Base-by-base conservation (phyloP, 2,329 filamentous ascomycete species). In the Phoma sp. region DNA sequence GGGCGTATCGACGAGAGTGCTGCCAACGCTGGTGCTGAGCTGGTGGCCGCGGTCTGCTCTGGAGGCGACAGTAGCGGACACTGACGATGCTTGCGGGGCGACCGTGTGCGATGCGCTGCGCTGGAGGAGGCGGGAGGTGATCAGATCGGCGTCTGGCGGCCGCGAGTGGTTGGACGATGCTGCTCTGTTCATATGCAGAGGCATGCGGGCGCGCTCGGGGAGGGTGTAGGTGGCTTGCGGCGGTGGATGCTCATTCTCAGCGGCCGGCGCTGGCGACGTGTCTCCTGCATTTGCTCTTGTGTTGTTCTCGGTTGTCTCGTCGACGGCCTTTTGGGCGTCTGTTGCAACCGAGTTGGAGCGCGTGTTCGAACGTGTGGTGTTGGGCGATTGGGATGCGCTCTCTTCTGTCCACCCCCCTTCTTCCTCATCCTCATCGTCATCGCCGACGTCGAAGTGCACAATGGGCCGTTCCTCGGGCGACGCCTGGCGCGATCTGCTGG, bases 81-180 rank as follows among this genome's bases (percentile, higher is more conserved):
- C 82, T 53, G 81, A 77, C 7, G 86, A 87, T 82, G 89, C 88
- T 68, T 87, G 81, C 32, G 86, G 87, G 29, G 87, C 84, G 3
- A 84, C 82, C 57, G 47, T 38, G 57, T 85, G 80, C 5, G 86
- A 86, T 0, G 85, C 82, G 9, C 81, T 85, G 61, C 88, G 83
- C 66, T 88, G 84, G 2, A 92, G 79, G 30, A 91, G 74, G 53
- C 87, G 82, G 25, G 87, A 87, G 6, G 88, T 90, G 45, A 90
- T 82, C 56, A 87, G 84, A 63, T 87, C 84, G 56, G 85, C 87
- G 65, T 87, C 86, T 29, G 76, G 74, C 20, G 72, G 71, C 28
- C 72, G 62, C 26, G 72, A 72, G 47, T 74, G 68, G 28, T 71
- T 64, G 45, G 72, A 66, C 25, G 72, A 66, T 54, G 59, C 67